Evolutionary conservation across 495 filamentous ascomycete species (phyloP), one percentile per base, ranked within the genome.

Genomic region (Aspergillus saccharolyticus): DNA sequence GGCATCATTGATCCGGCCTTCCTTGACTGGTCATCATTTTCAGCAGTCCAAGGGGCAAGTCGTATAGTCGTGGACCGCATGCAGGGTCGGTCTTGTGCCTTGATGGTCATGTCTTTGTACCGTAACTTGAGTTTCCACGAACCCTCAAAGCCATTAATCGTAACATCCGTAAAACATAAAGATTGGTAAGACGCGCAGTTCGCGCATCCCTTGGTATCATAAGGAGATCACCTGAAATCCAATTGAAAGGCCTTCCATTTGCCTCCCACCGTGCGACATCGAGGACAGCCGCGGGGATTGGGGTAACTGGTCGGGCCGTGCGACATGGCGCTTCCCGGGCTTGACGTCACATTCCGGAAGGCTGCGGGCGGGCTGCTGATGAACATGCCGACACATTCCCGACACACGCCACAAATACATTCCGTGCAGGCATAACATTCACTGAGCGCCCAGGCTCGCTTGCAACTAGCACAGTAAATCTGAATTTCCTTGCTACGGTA

Each of bases 381-480:
- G 55, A 94, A 80, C 60, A 88, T 84, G 59, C 88, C 84, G 17
- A 96, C 89, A 57, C 91, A 96, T 44, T 88, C 87, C 53, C 83
- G 85, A 65, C 91, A 96, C 48, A 96, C 80, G 2, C 91, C 91
- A 66, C 89, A 94, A 51, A 96, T 96, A 68, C 91, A 96, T 66
- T 96, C 91, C 0, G 91, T 96, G 71, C 91, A 96, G 14, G 91
- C 91, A 66, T 88, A 96, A 28, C 88, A 90, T 56, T 92, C 87
- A 56, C 84, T 85, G 45, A 96, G 70, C 3, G 87, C 70, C 57
- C 85, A 90, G 3, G 87, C 70, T 18, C 85, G 82, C 58, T 87
- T 86, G 67, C 91, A 96, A 17, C 84, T 83, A 0, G 91, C 89
- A 68, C 91, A 96, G 63, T 91, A 96, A 17, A 96, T 93, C 61